These are phyloP conservation scores for Cercophora sp. DNA, from an alignment of 495 filamentous ascomycete species.

Conservation along the genomic window DNA sequence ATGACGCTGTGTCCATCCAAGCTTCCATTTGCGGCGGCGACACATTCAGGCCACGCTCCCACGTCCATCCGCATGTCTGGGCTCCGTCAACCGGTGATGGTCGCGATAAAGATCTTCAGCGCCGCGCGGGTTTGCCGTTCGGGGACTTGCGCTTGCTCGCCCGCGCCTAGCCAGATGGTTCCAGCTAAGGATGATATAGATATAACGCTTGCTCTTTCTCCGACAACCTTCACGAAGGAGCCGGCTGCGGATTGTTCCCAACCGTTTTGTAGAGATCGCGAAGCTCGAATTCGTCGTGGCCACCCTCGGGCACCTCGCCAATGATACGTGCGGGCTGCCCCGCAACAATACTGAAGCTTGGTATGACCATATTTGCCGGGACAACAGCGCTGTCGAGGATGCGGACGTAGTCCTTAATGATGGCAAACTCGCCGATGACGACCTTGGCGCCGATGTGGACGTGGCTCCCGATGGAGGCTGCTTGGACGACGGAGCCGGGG, in stretches of 20 bases:
- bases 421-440: constrained; percentile 76
- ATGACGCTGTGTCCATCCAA: no score
- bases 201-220: background rate
- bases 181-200: no score
- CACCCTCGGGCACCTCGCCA: constrained; percentile 81
- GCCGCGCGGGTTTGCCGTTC: no score
- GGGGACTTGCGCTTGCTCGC: no score
- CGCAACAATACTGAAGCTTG: constrained; percentile 79
- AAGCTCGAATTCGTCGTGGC: constrained; percentile 56
- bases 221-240: constrained; percentile 28
- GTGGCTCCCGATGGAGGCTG: constrained; percentile 72
- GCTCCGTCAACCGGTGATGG: no score
- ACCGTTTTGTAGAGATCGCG: constrained; percentile 51
- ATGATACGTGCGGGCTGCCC: constrained; percentile 78
- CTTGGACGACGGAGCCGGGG: constrained; percentile 66
- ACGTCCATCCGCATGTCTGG: no score
- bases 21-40: no score
- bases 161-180: no score
- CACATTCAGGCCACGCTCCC: no score
- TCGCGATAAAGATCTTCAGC: no score
- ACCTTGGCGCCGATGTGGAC: constrained; percentile 73
- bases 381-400: constrained; percentile 81
- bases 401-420: constrained; percentile 84
- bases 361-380: constrained; percentile 84
- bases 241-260: constrained; percentile 45